Conservation (phyloP, 176 grass and related monocot genomes). For the Alloteropsis semialata region DNA sequence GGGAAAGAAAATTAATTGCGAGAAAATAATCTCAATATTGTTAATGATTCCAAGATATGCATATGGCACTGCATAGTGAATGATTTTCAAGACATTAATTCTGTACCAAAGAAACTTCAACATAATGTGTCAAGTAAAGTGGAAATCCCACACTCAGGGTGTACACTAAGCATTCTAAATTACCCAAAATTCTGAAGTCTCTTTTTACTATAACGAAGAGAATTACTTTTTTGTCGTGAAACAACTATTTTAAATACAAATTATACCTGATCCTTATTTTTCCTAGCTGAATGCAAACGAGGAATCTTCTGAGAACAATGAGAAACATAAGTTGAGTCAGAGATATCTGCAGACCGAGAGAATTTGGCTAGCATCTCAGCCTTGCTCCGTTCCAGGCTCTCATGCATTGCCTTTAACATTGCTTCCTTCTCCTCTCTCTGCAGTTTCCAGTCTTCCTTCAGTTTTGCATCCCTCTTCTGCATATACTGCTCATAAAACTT, state of each 20-base stretch:
- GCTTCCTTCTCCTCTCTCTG: slow-evolving; percentile 77
- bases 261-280: slow-evolving; percentile 60
- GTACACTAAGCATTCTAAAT: background rate
- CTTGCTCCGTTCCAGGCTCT: slow-evolving; percentile 78
- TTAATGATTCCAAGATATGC: slow-evolving; percentile 6
- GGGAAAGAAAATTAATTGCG: slow-evolving; percentile 41
- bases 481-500: slow-evolving; percentile 96
- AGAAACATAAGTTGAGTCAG: slow-evolving; percentile 37
- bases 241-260: slow-evolving; percentile 1
- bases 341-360: slow-evolving; percentile 40
- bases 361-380: slow-evolving; percentile 83
- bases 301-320: slow-evolving; percentile 45
- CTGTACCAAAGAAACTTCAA: slow-evolving; percentile 2
- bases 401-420: slow-evolving; percentile 82
- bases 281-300: slow-evolving; percentile 47
- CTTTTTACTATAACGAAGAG: background rate
- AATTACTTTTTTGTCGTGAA: background rate
- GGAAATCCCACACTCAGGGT: background rate
- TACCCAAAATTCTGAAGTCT: background rate
- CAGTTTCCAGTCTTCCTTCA: slow-evolving; percentile 79
- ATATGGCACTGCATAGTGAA: background rate
- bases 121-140: background rate
- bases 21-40: slow-evolving; percentile 21
- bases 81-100: slow-evolving; percentile 1
- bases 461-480: slow-evolving; percentile 85